Evolutionary conservation across 2,329 filamentous ascomycete genomes (phyloP).

Genomic region (Cyphellophora attinorum): DNA sequence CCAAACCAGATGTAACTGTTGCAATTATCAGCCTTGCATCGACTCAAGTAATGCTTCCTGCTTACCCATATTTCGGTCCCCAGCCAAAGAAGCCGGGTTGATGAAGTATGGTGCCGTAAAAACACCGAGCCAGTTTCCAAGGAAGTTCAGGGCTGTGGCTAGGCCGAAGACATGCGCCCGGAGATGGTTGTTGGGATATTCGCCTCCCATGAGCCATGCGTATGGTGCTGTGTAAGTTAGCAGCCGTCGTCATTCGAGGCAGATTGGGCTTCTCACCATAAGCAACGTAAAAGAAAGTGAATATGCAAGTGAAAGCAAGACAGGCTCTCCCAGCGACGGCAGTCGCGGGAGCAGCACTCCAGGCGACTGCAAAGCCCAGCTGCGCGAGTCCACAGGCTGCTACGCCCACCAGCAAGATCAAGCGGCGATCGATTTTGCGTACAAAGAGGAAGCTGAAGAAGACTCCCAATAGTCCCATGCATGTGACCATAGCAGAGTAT

Average conservation of each 20-base stretch:
- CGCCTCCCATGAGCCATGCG: slow-evolving; percentile 31
- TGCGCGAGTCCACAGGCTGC: slow-evolving; percentile 9
- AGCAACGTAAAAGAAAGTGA: slow-evolving; percentile 11
- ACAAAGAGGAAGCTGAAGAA: slow-evolving; percentile 12
- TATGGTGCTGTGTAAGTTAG: slow-evolving; percentile 6
- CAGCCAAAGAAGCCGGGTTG: slow-evolving; percentile 30
- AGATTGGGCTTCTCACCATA: slow-evolving; percentile 4
- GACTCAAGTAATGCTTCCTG: too few relatives aligned
- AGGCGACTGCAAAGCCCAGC: slow-evolving; percentile 8
- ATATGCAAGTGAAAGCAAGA: slow-evolving; percentile 10
- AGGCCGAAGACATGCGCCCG: slow-evolving; percentile 31
- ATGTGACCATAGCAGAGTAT: slow-evolving; percentile 11
- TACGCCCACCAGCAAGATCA: slow-evolving; percentile 9
- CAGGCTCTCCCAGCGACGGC: slow-evolving; percentile 7
- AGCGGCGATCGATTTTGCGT: slow-evolving; percentile 8
- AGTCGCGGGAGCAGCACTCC: slow-evolving; percentile 7
- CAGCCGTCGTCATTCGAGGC: background rate
- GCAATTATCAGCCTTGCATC: too few relatives aligned
- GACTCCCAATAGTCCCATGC: slow-evolving; percentile 9
- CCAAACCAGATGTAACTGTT: slow-evolving; percentile 31
- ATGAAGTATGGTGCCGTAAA: slow-evolving; percentile 36
- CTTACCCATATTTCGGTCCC: slow-evolving; percentile 20
- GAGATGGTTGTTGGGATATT: slow-evolving; percentile 30
- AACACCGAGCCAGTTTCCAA: slow-evolving; percentile 31
- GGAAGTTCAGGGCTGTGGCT: slow-evolving; percentile 29